phyloP scores from a whole-genome alignment of 2,329 filamentous ascomycete species.

The Fusarium luffae region DNA sequence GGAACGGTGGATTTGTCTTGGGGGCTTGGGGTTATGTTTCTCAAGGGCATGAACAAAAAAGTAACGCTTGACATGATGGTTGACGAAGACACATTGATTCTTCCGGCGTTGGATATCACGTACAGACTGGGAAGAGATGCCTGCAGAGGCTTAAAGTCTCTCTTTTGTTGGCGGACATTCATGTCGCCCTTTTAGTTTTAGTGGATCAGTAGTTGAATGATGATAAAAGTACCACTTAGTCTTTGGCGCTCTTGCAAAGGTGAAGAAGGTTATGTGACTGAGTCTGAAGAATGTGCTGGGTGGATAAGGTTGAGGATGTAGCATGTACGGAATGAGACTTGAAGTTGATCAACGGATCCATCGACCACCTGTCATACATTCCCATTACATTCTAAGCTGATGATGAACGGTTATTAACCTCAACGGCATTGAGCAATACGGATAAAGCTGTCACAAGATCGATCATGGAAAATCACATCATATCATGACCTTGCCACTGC shows the following conservation, averaged over 20 bases:
- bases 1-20: conserved; percentile 17
- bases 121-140: conserved; percentile 18
- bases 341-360: background rate
- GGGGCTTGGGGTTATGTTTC: conserved; percentile 20
- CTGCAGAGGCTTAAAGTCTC: conserved; percentile 15
- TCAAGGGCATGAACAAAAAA: conserved; percentile 33
- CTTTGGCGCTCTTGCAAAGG: background rate
- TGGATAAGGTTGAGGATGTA: background rate
- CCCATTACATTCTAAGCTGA: background rate
- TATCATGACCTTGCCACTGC: background rate
- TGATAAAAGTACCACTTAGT: conserved; percentile 24
- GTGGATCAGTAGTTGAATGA: conserved; percentile 20
- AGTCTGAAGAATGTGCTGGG: background rate
- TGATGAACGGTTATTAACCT: background rate
- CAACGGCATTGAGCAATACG: background rate
- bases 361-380: background rate
- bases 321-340: background rate
- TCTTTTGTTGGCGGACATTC: conserved; percentile 13
- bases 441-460: background rate
- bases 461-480: background rate
- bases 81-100: conserved; percentile 39
- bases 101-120: conserved; percentile 37
- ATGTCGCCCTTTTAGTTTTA: conserved; percentile 19
- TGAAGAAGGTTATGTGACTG: background rate
- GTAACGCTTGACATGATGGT: conserved; percentile 41